Evolutionary conservation across 345 rosid species (phyloP).

Genomic region (Erysimum cheiranthoides): DNA sequence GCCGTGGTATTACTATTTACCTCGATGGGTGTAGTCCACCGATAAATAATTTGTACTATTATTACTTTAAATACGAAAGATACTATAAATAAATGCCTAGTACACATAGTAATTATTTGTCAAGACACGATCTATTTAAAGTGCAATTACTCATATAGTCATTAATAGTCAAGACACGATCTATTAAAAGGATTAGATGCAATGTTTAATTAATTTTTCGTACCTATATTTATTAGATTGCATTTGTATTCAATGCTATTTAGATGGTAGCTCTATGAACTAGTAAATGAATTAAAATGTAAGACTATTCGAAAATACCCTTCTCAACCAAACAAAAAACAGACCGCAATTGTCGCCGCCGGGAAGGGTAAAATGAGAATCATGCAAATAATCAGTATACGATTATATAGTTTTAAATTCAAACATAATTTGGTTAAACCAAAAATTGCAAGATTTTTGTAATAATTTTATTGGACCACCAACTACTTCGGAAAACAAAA

Average conservation of each 20-base stretch:
- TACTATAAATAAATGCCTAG: neutral
- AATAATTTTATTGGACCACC: slow-evolving; percentile 17
- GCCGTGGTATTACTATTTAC: slow-evolving; percentile 19
- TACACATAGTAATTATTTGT: neutral
- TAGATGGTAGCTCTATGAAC: neutral
- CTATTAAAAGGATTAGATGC: neutral
- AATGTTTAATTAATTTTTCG: neutral
- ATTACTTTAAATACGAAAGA: slow-evolving; percentile 1
- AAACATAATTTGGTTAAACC: neutral
- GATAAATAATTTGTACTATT: neutral
- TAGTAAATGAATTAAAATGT: neutral
- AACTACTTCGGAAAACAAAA: neutral
- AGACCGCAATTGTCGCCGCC: slow-evolving; percentile 33
- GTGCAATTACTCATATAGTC: neutral
- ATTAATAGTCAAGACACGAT: neutral
- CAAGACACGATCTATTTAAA: neutral
- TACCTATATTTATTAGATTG: slow-evolving; percentile 9
- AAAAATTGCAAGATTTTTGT: neutral
- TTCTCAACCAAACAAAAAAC: slow-evolving; percentile 14
- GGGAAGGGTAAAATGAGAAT: slow-evolving; percentile 31
- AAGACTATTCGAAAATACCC: slow-evolving; percentile 10
- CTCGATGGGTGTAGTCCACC: slow-evolving; percentile 42
- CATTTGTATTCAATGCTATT: slow-evolving; percentile 27
- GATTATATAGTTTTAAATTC: neutral
- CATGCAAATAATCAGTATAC: slow-evolving; percentile 29